Base-by-base conservation (phyloP, 2,329 filamentous ascomycete species). In the Paramyrothecium sp. region DNA sequence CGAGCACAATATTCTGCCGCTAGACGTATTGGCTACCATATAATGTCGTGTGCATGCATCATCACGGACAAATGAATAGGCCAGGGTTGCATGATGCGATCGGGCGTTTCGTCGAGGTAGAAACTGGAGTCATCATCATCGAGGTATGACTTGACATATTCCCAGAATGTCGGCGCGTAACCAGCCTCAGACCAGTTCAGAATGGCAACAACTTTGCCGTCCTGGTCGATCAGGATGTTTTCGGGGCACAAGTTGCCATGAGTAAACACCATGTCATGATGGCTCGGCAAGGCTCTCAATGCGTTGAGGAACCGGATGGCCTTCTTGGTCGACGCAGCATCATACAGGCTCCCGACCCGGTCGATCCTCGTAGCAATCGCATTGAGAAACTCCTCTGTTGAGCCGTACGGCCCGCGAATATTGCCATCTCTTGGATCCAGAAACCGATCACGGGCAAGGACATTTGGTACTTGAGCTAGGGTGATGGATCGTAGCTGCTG, bases 201-300 rank as follows among this genome's bases (percentile, higher is more conserved):
- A n/a, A 63, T 51, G 3, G 53, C 60, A 4, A 54, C 53, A 4
- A 61, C 23, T 7, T 57, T 19, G 20, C 52, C 48, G 7, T 49
- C 44, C 17, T 19, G 16, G 33, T 50, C 20, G 23, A 56, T 38
- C 51, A 53, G 21, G 33, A 58, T 53, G 46, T 58, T 58, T 16
- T 61, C 57, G 10, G 55, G 33, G 50, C 23, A 51, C 1, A 62
- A 30, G 26, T 62, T 60, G 7, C 59, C 59, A 30, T 62, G 59
- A 5, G 56, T 57, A 22, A 56, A 54, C 23, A 61, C 52, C 38
- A 59, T 51, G n/a, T 23, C 41, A 12, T 23, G 26, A 23, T 52
- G 34, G 5, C 30, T 53, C 7, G 52, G 38, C 33, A 53, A 51
- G 7, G 47, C 48, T 38, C 33, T 30, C 46, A 58, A 44, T 7